Base-by-base conservation (phyloP, 1,284 basidiomycete genomes). In the Sporisorium sorghi region DNA sequence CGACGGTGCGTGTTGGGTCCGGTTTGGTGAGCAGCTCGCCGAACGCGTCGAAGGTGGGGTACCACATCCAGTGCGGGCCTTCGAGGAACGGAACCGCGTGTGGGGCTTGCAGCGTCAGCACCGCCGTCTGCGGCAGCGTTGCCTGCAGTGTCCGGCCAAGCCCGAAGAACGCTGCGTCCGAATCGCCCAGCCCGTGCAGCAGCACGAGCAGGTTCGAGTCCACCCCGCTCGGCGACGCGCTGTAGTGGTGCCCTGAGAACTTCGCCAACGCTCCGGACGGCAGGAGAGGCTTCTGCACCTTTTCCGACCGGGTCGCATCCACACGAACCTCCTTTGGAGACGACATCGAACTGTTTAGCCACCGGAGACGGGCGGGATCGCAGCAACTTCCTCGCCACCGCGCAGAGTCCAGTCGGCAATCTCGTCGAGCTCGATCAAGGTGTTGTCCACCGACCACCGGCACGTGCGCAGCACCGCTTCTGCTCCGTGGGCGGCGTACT, bases 171-270 rank as follows among this genome's bases (percentile, higher is more conserved):
- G 92, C 90, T 1, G 86, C 64, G 72, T 93, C 90, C 0, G 90
- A 93, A 84, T 96, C 94, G 23, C 94, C 93, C 32, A 96, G 88
- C 0, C 94, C 94, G 73, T 97, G 94, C 19, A 96, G 87, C 54
- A 97, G 87, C 64, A 97, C 88, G 32, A 97, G 85, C 26, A 96
- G 85, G 83, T 96, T 97, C 81, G 93, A 90, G 77, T 96, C 93
- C 15, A 90, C 91, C 26, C 92, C 92, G 82, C 93, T 91, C 64
- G 90, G 88, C 68, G 91, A 91, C 12, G 90, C 86, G 17, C 84
- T 72, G 81, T 93, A 94, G 35, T 61, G 60, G 28, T 64, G 47
- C 2, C 23, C 61, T 8, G 59, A 58, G 37, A 73, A 65, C 21
- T 47, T 53, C 23, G 26, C n/a, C 23, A 69, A 32, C 15, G 37